Evolutionary conservation across 306 rosid species (phyloP).

Genomic region (Corylus avellana): DNA sequence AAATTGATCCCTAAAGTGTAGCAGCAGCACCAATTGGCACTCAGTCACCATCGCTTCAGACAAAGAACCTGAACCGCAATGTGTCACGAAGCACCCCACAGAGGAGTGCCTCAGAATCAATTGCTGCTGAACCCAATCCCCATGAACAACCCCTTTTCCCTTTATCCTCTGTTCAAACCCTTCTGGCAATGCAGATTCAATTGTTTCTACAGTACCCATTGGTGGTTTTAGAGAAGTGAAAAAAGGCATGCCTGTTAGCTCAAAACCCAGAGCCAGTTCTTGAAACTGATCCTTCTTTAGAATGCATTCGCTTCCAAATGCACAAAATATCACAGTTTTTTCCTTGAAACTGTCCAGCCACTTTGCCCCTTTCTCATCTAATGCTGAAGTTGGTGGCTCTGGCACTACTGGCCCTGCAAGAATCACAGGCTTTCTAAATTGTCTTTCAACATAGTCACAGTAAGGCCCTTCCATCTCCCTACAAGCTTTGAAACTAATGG

Average conservation of each 20-base stretch:
- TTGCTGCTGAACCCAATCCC: conserved; percentile 73
- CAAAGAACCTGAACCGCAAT: conserved; percentile 72
- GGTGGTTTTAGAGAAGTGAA: conserved; percentile 57
- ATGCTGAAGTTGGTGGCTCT: conserved; percentile 20
- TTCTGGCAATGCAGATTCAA: conserved; percentile 55
- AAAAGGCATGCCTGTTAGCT: conserved; percentile 63
- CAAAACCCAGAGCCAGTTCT: conserved; percentile 65
- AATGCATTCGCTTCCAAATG: conserved; percentile 59
- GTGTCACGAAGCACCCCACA: conserved; percentile 80
- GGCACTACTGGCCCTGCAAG: conserved; percentile 58
- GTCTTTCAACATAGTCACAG: conserved; percentile 39
- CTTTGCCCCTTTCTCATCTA: conserved; percentile 55
- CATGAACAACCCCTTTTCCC: conserved; percentile 59
- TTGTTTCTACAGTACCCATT: conserved; percentile 31
- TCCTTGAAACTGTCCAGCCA: conserved; percentile 50
- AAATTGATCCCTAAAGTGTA: conserved; percentile 54
- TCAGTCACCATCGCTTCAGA: conserved; percentile 55
- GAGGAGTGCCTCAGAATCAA: conserved; percentile 60
- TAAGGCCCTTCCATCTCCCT: conserved; percentile 63
- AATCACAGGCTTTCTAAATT: conserved; percentile 43
- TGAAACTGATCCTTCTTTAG: conserved; percentile 43
- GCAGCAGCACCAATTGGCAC: conserved; percentile 59
- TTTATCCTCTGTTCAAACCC: conserved; percentile 49
- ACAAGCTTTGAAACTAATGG: conserved; percentile 50
- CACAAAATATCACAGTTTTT: conserved; percentile 53